Conservation (phyloP, 1,139 yeast species). For the Geotrichum phurueaensis region DNA sequence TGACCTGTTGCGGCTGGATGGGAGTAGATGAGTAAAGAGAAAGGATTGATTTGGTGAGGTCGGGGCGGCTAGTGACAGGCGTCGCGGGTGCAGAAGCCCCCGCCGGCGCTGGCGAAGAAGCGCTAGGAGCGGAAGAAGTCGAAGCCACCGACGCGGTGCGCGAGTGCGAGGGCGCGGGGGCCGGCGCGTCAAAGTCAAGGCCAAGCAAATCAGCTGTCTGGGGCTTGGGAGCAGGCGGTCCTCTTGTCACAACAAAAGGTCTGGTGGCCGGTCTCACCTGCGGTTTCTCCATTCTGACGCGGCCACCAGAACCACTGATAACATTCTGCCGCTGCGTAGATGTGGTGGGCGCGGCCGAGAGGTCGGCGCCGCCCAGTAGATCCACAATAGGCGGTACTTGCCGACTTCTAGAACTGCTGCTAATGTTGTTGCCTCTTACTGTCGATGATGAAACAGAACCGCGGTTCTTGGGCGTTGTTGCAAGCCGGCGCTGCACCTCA, state of each 20-base stretch:
- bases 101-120: slow-evolving; percentile 20
- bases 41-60: slow-evolving; percentile 81
- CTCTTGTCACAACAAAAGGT: not conserved
- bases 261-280: not conserved
- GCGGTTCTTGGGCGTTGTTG: not conserved
- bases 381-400: not conserved
- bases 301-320: not conserved
- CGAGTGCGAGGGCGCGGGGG: slow-evolving; percentile 14
- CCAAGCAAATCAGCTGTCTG: slow-evolving; percentile 11
- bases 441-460: not conserved
- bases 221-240: slow-evolving; percentile 2
- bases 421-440: not conserved
- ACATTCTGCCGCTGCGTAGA: not conserved
- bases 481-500: slow-evolving; percentile 24
- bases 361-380: not conserved
- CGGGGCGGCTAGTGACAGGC: slow-evolving; percentile 45
- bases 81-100: slow-evolving; percentile 21
- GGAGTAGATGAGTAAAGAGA: slow-evolving; percentile 76
- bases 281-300: not conserved
- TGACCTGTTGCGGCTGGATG: slow-evolving; percentile 3
- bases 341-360: not conserved
- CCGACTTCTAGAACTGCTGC: not conserved
- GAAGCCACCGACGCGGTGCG: slow-evolving; percentile 11
- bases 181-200: slow-evolving; percentile 17
- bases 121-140: slow-evolving; percentile 21